Evolutionary conservation across 306 rosid species (phyloP).

Genomic region (Canavalia ensiformis): DNA sequence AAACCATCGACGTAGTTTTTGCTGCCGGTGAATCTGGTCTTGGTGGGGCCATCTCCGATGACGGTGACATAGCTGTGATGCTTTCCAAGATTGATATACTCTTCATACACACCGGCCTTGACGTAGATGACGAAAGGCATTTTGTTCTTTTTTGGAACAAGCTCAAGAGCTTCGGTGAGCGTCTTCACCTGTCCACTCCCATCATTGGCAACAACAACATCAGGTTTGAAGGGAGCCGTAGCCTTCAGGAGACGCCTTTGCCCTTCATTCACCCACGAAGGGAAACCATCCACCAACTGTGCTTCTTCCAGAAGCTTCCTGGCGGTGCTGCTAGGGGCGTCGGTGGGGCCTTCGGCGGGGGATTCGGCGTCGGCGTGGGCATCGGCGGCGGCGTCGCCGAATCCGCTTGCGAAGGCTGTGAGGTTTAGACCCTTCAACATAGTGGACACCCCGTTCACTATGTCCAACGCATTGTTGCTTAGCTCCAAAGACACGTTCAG

Average conservation of each 20-base stretch:
- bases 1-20: constrained; percentile 63
- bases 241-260: constrained; percentile 46
- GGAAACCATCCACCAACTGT: constrained; percentile 33
- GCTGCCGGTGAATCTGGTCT: constrained; percentile 67
- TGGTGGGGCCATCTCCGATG: constrained; percentile 87
- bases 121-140: constrained; percentile 71
- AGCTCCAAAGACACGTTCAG: constrained; percentile 66
- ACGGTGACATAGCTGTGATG: constrained; percentile 53
- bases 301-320: constrained; percentile 52
- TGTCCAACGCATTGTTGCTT: constrained; percentile 73
- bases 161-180: constrained; percentile 62
- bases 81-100: constrained; percentile 55
- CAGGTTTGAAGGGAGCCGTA: constrained; percentile 40
- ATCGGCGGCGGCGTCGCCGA: too few species aligned
- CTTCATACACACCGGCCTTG: constrained; percentile 73
- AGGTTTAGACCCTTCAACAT: constrained; percentile 40
- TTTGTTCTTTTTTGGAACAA: constrained; percentile 57
- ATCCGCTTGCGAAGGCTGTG: neutral
- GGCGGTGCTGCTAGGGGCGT: neutral
- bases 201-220: constrained; percentile 77
- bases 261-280: constrained; percentile 54
- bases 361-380: too few species aligned
- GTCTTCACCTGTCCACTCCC: constrained; percentile 71
- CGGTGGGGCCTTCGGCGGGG: too few species aligned
- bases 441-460: constrained; percentile 51